Evolutionary conservation across 441 rosid species (phyloP), one percentile per base, ranked within the genome.

Genomic region (Rhodomyrtus psidioides): DNA sequence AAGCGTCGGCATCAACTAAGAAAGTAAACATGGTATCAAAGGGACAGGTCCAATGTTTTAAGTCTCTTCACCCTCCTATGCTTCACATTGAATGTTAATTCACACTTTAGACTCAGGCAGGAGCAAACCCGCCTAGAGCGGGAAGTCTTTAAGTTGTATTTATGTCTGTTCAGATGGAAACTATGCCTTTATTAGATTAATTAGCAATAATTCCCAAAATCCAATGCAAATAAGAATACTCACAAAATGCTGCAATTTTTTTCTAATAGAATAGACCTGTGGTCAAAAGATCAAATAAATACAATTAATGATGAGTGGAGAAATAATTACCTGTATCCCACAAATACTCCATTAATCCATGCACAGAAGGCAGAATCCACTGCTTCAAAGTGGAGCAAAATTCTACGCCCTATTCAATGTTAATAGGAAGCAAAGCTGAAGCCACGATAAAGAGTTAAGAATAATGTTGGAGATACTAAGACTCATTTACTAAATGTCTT

Each of bases 341-440:
- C 94, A 70, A 93, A 94, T n/a, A 91, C 91, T 82, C 99, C 99
- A 90, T 97, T 96, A 84, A 97, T 85, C 99, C 99, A 97, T 84
- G 94, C 95, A 87, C 91, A 94, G 88, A 96, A 96, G 54, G 99
- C 99, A 85, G 99, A 97, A 92, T 97, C 99, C 89, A 95, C 98
- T 85, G 95, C 99, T 92, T 96, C 99, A 90, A 97, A 97, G 90
- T 97, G 99, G 91, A 97, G 89, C 87, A 96, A 90, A 87, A 97
- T 93, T 93, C 99, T 93, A 56, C 98, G 95, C 88, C 97, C 99
- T 97, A 93, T 86, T 88, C 89, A 83, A 86, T 84, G 86, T 39
- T 62, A 90, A 87, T 53, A 15, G 53, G 75, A 84, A 70, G 19
- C 46, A 85, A 6, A 85, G 55, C 86, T n/a, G 17, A 86, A 49